Conservation (phyloP, 176 grass and related monocot species). For the Musa itinerans region DNA sequence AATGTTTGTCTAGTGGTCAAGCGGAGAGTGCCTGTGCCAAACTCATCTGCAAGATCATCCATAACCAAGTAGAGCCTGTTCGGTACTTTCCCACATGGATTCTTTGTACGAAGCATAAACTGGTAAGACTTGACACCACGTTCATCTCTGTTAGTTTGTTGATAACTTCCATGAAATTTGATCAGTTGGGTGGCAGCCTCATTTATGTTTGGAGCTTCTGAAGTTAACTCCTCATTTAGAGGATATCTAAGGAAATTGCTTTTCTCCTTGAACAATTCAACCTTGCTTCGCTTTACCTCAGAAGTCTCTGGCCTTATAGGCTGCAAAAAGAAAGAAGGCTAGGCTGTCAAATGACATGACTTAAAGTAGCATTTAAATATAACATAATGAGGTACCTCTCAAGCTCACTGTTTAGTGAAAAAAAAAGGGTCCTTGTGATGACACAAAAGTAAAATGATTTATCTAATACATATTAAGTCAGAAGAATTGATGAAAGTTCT, state of each 20-base stretch:
- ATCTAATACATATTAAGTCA: background rate
- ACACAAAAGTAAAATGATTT: too few relatives aligned
- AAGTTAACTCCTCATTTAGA: conserved; percentile 72
- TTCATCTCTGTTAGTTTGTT: conserved; percentile 74
- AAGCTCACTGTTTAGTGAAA: too few relatives aligned
- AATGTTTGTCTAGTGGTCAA: conserved; percentile 93
- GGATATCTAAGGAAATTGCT: conserved; percentile 94
- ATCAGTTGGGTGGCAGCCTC: conserved; percentile 76
- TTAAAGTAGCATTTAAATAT: background rate
- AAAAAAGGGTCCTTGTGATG: too few relatives aligned
- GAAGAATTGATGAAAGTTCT: background rate
- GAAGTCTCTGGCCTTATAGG: conserved; percentile 46
- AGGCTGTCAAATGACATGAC: conserved; percentile 13
- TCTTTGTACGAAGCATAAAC: conserved; percentile 97
- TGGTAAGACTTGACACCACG: conserved; percentile 80
- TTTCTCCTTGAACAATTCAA: conserved; percentile 93
- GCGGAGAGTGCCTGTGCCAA: conserved; percentile 85
- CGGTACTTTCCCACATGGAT: conserved; percentile 81
- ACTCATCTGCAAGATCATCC: conserved; percentile 85
- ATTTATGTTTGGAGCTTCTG: conserved; percentile 82
- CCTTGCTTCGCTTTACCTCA: conserved; percentile 85
- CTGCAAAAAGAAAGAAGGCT: conserved; percentile 33
- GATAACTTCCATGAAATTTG: conserved; percentile 97
- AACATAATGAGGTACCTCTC: too few relatives aligned
- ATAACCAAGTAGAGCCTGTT: conserved; percentile 85